Evolutionary conservation across 345 rosid species (phyloP).

Genomic region (Arabidopsis arenosa): DNA sequence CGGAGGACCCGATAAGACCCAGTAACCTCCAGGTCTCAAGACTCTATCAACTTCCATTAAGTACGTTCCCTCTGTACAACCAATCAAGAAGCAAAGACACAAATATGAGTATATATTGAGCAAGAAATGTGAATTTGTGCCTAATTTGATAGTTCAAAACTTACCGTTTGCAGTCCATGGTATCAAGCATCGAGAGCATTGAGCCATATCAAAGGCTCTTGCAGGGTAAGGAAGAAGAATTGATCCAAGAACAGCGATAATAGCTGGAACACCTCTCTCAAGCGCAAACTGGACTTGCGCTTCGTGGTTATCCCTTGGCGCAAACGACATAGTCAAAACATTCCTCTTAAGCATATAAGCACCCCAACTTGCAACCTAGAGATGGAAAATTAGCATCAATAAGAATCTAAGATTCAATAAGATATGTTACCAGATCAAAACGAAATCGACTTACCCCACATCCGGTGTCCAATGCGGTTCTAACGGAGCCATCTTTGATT

Average conservation of each 20-base stretch:
- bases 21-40: conserved; percentile 96
- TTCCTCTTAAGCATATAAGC: conserved; percentile 89
- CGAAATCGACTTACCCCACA: conserved; percentile 72
- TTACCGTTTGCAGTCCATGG: conserved; percentile 90
- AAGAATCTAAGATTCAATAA: conserved; percentile 6
- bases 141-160: conserved; percentile 3
- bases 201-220: conserved; percentile 98
- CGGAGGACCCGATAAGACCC: conserved; percentile 98
- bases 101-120: not conserved
- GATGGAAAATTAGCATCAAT: not conserved
- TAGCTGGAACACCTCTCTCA: conserved; percentile 95
- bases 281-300: conserved; percentile 99
- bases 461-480: conserved; percentile 97
- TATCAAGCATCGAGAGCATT: conserved; percentile 94
- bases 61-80: conserved; percentile 72
- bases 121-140: conserved; percentile 1
- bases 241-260: conserved; percentile 91
- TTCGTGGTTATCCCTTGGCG: conserved; percentile 95
- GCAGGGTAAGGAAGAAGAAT: conserved; percentile 89
- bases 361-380: conserved; percentile 99
- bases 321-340: conserved; percentile 90
- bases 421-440: not conserved
- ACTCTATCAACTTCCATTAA: conserved; percentile 97
- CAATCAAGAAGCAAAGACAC: conserved; percentile 34
- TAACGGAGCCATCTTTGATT: conserved; percentile 80